phyloP scores from a whole-genome alignment of 2,329 filamentous ascomycete species.

The Coniochaeta pulveracea region DNA sequence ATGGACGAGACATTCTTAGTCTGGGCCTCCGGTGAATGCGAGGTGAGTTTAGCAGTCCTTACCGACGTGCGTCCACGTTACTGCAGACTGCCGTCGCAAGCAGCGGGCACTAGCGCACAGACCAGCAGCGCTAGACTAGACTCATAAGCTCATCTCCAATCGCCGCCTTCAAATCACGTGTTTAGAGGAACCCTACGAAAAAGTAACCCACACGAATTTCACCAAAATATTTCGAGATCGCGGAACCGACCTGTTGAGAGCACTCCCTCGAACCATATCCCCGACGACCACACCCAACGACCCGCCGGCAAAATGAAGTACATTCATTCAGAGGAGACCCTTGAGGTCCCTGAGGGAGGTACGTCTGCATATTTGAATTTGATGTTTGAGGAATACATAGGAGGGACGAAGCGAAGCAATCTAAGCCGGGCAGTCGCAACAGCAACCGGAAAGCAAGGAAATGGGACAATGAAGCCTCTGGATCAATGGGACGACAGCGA shows the following conservation, averaged over 20 bases:
- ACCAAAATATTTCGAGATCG: conserved; percentile 2
- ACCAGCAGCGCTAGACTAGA: no score
- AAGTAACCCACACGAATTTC: conserved; percentile 5
- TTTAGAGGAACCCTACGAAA: neutral
- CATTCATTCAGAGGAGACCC: conserved; percentile 95
- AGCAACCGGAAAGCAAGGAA: neutral
- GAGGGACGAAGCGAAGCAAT: conserved; percentile 3
- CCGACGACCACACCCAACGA: conserved; percentile 22
- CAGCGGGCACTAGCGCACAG: no score
- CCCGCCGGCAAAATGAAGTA: conserved; percentile 88
- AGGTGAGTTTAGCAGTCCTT: no score
- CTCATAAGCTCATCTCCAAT: no score
- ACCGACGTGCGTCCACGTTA: no score
- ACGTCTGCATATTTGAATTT: conserved; percentile 48
- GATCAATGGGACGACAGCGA: no score
- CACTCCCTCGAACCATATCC: conserved; percentile 22
- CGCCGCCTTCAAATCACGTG: neutral
- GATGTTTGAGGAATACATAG: no score
- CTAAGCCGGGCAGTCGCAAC: neutral
- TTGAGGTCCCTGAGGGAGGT: conserved; percentile 96
- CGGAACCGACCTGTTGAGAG: conserved; percentile 7
- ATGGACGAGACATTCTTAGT: no score
- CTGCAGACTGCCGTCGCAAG: no score
- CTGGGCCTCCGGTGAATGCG: no score
- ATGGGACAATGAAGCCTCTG: neutral